Percentiles rank a stretch among this genome's conserved stretches.
Evolutionary conservation across 768 basidiomycete species (phyloP).

Genomic region (Infundibulicybe gibba): DNA sequence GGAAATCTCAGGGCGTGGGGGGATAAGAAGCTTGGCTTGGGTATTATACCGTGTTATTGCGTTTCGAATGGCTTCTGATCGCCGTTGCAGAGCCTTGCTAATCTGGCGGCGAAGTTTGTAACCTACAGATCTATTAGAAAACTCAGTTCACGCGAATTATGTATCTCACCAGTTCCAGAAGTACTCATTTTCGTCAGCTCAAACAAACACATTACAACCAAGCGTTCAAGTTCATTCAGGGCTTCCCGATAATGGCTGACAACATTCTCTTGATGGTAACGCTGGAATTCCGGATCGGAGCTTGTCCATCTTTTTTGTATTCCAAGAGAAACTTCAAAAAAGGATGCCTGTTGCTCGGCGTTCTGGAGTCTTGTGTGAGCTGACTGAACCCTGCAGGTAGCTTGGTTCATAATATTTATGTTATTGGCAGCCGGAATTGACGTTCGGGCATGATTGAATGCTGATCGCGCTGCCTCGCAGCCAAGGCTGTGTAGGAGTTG

Average conservation of each 20-base stretch:
- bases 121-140: constrained; percentile 9
- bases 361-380: background rate
- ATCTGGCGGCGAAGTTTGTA: constrained; percentile 29
- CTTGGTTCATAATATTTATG: background rate
- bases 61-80: constrained; percentile 20
- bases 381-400: background rate
- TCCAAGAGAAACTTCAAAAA: constrained; percentile 8
- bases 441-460: too few species aligned
- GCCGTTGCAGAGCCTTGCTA: constrained; percentile 18
- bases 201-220: constrained; percentile 24
- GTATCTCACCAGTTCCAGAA: constrained; percentile 14
- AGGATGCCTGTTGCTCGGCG: background rate
- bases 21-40: constrained; percentile 12
- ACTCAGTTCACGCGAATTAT: background rate
- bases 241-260: constrained; percentile 5
- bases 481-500: background rate
- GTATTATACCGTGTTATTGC: constrained; percentile 21
- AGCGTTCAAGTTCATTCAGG: constrained; percentile 20
- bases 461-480: background rate
- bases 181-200: constrained; percentile 23
- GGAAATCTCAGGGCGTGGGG: constrained; percentile 8
- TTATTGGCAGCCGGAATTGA: background rate
- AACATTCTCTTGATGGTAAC: background rate
- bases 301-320: constrained; percentile 12
- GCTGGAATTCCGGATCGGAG: constrained; percentile 5